phyloP scores from a whole-genome alignment of 2,329 filamentous ascomycete genomes.

The Chaetomium sp. region DNA sequence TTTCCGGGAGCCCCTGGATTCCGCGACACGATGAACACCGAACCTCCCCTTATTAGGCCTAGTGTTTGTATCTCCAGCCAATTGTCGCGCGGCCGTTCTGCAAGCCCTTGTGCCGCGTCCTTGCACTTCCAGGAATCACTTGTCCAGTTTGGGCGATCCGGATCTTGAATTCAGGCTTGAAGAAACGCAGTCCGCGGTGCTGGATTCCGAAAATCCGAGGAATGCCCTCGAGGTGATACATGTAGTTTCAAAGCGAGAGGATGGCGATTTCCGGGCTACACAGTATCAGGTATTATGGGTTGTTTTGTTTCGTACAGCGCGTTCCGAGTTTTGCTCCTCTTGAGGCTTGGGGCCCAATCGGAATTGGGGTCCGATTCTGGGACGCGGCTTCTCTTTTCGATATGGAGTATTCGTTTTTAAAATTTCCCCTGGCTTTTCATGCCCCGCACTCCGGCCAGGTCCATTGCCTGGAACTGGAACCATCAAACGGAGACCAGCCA shows the following conservation, averaged over 20 bases:
- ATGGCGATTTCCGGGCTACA: too few species aligned
- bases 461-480: too few species aligned
- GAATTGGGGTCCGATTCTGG: too few species aligned
- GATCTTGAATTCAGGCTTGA: slow-evolving; percentile 1
- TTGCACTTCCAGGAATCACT: neutral
- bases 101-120: neutral
- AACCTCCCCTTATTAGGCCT: neutral
- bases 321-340: too few species aligned
- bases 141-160: neutral
- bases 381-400: too few species aligned
- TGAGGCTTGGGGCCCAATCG: too few species aligned
- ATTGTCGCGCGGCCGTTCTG: neutral
- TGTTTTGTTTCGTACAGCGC: too few species aligned
- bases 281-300: too few species aligned
- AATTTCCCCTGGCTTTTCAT: too few species aligned
- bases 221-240: neutral
- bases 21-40: slow-evolving; percentile 12
- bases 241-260: neutral
- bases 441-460: too few species aligned
- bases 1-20: slow-evolving; percentile 12
- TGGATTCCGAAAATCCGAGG: neutral
- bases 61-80: neutral
- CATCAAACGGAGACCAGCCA: too few species aligned
- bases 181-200: neutral
- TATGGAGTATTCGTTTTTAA: too few species aligned